Conservation (phyloP, 768 basidiomycete genomes). For the Boletus sensibilis region DNA sequence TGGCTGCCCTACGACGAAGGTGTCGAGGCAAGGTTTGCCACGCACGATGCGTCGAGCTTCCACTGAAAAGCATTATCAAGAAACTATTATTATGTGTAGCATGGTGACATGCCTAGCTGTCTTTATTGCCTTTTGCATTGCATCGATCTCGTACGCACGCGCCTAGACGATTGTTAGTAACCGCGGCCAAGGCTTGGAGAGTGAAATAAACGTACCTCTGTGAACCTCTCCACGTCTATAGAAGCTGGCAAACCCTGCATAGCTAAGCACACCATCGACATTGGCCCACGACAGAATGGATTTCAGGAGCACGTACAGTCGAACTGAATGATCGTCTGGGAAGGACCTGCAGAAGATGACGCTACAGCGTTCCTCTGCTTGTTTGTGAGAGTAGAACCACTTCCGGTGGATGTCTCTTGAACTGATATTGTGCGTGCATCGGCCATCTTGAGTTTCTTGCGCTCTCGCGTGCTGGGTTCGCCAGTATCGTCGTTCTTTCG, state of each 20-base stretch:
- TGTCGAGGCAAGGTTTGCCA: conserved; percentile 95
- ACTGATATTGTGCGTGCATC: conserved; percentile 67
- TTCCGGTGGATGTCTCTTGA: conserved; percentile 36
- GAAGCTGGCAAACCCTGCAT: conserved; percentile 62
- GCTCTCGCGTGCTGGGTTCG: conserved; percentile 44
- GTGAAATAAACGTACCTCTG: conserved; percentile 53
- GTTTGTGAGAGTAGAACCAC: conserved; percentile 6
- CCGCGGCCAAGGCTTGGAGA: not conserved
- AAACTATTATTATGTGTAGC: accelerated
- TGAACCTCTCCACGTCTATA: conserved; percentile 87
- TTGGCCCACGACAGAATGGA: not conserved
- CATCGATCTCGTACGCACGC: conserved; percentile 83
- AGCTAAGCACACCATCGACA: conserved; percentile 37
- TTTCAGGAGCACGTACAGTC: conserved; percentile 38
- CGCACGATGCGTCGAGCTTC: conserved; percentile 70
- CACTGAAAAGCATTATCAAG: conserved; percentile 39
- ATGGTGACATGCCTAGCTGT: conserved; percentile 53
- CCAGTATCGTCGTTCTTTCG: conserved; percentile 35
- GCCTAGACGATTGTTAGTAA: conserved; percentile 47
- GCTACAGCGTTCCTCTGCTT: conserved; percentile 32
- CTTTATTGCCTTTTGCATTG: conserved; percentile 88
- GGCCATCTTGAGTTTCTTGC: conserved; percentile 67
- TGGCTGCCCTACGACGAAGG: conserved; percentile 88
- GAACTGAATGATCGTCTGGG: conserved; percentile 36
- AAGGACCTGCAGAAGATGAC: conserved; percentile 34